A percentile compares a stretch with the other conserved stretches of the same genome.
Evolutionary conservation across 306 rosid genomes (phyloP).

Genomic region (Dalbergia cochinchinensis): DNA sequence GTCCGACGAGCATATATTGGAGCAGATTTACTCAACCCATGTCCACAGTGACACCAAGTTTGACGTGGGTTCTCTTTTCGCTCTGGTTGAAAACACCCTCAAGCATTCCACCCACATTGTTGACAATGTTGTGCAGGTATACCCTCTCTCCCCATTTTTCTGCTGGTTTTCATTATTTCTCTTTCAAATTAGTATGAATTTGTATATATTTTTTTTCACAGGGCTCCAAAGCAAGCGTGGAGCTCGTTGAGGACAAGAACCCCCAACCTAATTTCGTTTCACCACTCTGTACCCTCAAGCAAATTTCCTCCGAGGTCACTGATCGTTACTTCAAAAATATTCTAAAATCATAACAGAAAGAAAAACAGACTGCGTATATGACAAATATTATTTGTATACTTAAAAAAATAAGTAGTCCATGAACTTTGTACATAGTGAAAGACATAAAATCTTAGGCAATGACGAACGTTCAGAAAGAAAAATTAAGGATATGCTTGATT

Average conservation of each 20-base stretch:
- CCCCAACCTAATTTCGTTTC: background rate
- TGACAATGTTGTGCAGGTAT: background rate
- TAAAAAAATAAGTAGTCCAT: conserved; percentile 25
- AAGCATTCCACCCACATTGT: background rate
- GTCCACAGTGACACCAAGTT: conserved; percentile 44
- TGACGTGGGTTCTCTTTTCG: conserved; percentile 27
- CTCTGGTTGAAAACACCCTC: background rate
- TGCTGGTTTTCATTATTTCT: no score
- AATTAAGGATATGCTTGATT: no score
- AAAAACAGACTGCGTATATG: no score
- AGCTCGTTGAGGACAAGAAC: background rate
- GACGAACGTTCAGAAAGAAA: no score
- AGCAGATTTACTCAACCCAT: conserved; percentile 50
- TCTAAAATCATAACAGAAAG: no score
- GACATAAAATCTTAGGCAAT: no score
- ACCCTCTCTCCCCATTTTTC: no score
- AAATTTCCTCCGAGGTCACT: background rate
- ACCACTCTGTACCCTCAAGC: background rate
- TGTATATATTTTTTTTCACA: background rate
- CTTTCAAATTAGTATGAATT: no score
- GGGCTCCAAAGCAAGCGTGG: background rate
- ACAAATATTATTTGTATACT: no score
- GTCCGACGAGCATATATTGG: conserved; percentile 28
- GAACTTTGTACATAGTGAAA: no score
- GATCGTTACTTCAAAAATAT: no score